Conservation (phyloP, 345 rosid genomes). For the Jatropha curcas region DNA sequence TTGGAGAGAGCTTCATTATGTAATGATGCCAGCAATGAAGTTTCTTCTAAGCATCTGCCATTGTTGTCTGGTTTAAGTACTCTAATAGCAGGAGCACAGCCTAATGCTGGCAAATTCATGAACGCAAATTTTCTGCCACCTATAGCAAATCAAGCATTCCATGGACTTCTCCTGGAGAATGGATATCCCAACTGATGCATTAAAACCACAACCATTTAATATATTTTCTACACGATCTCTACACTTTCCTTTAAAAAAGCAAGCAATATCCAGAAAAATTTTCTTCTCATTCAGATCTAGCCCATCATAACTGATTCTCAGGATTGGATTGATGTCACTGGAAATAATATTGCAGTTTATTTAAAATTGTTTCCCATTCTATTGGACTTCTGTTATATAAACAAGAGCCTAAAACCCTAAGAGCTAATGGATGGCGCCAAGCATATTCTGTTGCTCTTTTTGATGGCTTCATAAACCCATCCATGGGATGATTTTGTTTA, state of each 20-base stretch:
- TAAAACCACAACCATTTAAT: neutral
- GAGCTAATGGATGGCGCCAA: neutral
- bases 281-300: neutral
- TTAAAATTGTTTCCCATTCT: neutral
- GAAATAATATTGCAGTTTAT: no score
- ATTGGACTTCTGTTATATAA: neutral
- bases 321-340: no score
- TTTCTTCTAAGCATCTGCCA: constrained; percentile 56
- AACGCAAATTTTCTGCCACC: constrained; percentile 78
- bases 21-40: constrained; percentile 44
- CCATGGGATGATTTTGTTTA: neutral
- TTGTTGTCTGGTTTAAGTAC: constrained; percentile 27
- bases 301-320: neutral
- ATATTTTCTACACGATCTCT: neutral
- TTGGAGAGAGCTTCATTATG: constrained; percentile 60
- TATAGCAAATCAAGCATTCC: neutral
- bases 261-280: neutral
- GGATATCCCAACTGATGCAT: neutral
- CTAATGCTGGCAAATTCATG: constrained; percentile 29
- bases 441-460: neutral
- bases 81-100: constrained; percentile 68
- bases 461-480: neutral
- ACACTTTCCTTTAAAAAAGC: neutral
- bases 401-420: neutral
- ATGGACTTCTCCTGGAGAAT: neutral